Evolutionary conservation across 805 yeast genomes (phyloP).

Genomic region (Lipomyces sp.): DNA sequence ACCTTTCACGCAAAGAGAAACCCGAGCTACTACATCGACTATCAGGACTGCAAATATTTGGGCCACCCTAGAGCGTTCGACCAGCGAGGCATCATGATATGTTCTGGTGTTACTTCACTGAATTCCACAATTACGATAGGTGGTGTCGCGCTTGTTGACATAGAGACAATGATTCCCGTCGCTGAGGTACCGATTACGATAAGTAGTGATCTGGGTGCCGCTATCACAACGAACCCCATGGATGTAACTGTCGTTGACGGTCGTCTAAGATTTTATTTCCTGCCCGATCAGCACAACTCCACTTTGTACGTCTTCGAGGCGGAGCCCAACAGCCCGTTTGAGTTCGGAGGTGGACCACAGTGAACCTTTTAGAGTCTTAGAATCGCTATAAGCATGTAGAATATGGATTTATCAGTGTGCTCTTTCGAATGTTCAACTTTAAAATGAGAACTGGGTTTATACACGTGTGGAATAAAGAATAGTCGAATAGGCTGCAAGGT

Average conservation of each 20-base stretch:
- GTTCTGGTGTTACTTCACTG: conserved; percentile 18
- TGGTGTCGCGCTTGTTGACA: conserved; percentile 26
- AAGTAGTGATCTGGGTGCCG: conserved; percentile 14
- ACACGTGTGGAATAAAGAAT: too few species aligned
- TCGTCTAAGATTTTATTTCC: conserved; percentile 23
- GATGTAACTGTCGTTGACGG: conserved; percentile 22
- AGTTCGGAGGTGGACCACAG: conserved; percentile 9
- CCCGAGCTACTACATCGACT: conserved; percentile 22
- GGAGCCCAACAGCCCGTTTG: conserved; percentile 23
- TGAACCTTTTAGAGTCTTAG: too few species aligned
- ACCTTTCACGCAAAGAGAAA: conserved; percentile 1
- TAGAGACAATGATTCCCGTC: conserved; percentile 14
- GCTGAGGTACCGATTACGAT: conserved; percentile 20
- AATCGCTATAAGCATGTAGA: too few species aligned
- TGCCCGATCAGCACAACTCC: conserved; percentile 28
- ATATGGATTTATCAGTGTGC: too few species aligned
- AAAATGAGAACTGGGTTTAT: too few species aligned
- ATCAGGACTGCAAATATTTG: conserved; percentile 25
- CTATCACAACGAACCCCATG: conserved; percentile 19
- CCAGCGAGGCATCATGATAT: conserved; percentile 16
- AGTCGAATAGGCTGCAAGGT: too few species aligned
- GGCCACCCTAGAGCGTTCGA: conserved; percentile 13
- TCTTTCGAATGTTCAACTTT: too few species aligned
- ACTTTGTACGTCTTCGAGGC: conserved; percentile 25
- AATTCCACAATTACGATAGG: conserved; percentile 7